phyloP scores from a whole-genome alignment of 202 grass and related monocot species.

The Miscanthus sacchariflorus region DNA sequence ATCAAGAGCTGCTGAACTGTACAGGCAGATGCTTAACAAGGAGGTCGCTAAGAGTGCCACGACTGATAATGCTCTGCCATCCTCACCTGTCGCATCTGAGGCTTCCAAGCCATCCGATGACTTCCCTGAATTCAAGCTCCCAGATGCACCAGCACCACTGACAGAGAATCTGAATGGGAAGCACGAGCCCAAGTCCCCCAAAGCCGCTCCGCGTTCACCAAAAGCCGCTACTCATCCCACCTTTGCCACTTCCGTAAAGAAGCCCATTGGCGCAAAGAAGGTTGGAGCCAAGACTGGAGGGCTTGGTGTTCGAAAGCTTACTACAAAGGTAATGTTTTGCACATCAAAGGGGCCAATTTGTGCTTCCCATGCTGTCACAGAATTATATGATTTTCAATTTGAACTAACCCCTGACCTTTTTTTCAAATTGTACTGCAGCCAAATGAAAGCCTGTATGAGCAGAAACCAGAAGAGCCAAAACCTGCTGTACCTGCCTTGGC shows the following conservation, averaged over 20 bases:
- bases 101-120: constrained; percentile 41
- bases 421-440: constrained; percentile 51
- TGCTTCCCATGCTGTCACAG: background rate
- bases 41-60: constrained; percentile 72
- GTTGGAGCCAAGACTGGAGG: constrained; percentile 74
- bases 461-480: constrained; percentile 87
- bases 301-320: constrained; percentile 82
- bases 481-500: constrained; percentile 54
- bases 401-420: background rate
- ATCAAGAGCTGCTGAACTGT: constrained; percentile 78
- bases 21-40: constrained; percentile 76
- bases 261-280: constrained; percentile 79
- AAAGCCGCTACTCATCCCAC: constrained; percentile 61
- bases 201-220: constrained; percentile 51
- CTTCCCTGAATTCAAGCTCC: constrained; percentile 71
- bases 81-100: constrained; percentile 62
- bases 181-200: constrained; percentile 53
- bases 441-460: constrained; percentile 83
- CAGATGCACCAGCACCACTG: constrained; percentile 41
- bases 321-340: constrained; percentile 61
- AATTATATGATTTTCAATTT: background rate
- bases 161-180: constrained; percentile 66
- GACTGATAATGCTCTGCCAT: constrained; percentile 44
- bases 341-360: background rate
- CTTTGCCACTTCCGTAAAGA: constrained; percentile 67